Base-by-base conservation (phyloP, 345 rosid genomes). In the Isatis tinctoria region DNA sequence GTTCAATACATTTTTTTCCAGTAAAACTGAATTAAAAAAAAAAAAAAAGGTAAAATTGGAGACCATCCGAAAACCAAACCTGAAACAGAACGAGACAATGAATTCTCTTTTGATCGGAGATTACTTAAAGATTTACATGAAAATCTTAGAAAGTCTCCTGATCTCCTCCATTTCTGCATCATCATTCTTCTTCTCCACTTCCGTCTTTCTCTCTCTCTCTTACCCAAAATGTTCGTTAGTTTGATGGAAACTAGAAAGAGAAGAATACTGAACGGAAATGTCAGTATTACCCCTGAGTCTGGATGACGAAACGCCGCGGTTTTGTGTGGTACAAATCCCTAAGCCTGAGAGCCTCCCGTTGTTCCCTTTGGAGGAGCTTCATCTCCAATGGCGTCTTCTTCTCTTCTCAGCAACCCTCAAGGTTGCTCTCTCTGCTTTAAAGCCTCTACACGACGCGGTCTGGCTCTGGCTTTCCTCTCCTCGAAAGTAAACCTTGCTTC, bases 351-450 rank as follows among this genome's bases (percentile, higher is more conserved):
- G 73, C 78, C 84, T 58, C 63, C 63, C 41, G 68, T 54, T 43
- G 43, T 44, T 48, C 73, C n/a, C 53, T 35, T n/a, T 47, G 53
- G 74, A 79, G 64, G 76, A 79, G 68, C 78, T 64, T 67, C 51
- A 56, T 68, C 60, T 52, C 62, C 40, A 60, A 70, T 78, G 66
- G 91, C 91, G 91, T 89, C 97, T 65, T 87, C 90, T 66, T 85
- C 96, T 24, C 76, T 87, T 27, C 75, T 85, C 32, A 81, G 56
- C 43, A 81, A 82, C 33, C 84, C 82, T 56, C 81, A 80, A 44
- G 64, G 83, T 20, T 77, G 81, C 22, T 75, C 82, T 39, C 82
- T 75, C 52, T 79, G 86, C 61, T 58, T 80, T 28, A 76, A 63
- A 82, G 33, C 86, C 63, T 84, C 84, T 7, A 68, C 76, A 16